Percentiles rank a stretch among this genome's conserved stretches.
These are phyloP conservation scores for Puccinia coronata DNA, from an alignment of 1,284 basidiomycete genomes.

Conservation along the genomic window DNA sequence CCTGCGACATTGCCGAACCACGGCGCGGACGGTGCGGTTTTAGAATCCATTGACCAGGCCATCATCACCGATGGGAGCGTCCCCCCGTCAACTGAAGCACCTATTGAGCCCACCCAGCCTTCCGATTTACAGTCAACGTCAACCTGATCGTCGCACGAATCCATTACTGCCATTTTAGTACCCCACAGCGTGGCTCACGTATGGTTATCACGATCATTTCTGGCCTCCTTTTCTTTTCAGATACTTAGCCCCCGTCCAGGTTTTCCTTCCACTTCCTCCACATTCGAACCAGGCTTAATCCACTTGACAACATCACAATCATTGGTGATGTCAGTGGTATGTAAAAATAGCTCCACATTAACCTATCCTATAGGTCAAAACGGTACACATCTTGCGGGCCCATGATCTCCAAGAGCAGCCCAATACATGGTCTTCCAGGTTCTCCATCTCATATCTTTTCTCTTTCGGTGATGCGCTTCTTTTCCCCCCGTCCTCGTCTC, in stretches of 20 bases:
- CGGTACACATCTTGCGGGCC: background rate
- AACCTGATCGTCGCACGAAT: background rate
- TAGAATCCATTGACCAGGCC: slow-evolving; percentile 23
- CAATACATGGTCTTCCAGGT: background rate
- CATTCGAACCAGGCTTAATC: background rate
- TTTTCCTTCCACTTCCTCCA: background rate
- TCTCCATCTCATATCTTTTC: background rate
- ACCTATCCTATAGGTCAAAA: background rate
- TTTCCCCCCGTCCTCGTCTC: background rate
- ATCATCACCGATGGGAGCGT: background rate
- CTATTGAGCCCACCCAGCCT: slow-evolving; percentile 21
- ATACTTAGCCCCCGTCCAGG: background rate
- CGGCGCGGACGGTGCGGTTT: background rate
- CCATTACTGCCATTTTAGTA: background rate
- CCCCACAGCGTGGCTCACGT: background rate
- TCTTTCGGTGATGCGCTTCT: background rate
- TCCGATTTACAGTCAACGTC: slow-evolving; percentile 1
- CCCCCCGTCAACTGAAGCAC: background rate
- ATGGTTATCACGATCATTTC: background rate
- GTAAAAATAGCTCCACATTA: slow-evolving; percentile 2
- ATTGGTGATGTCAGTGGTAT: background rate
- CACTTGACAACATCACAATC: background rate
- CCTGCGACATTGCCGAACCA: slow-evolving; percentile 7
- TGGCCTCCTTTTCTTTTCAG: background rate
- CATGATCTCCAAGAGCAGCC: background rate